Base-by-base conservation (phyloP, 2,329 filamentous ascomycete species). In the Diplodia intermedia region DNA sequence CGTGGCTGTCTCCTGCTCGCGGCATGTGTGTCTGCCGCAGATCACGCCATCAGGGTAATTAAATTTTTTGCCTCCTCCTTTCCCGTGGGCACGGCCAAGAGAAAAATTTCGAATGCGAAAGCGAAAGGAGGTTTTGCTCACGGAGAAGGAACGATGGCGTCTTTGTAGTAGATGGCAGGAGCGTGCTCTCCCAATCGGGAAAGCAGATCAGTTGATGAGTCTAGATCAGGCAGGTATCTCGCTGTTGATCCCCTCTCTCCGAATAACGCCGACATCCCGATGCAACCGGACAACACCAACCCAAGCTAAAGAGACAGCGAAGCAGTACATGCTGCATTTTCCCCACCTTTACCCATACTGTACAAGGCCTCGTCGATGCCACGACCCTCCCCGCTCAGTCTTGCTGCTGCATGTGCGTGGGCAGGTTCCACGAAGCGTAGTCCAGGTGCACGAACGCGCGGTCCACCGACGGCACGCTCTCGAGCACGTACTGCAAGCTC, bases 401-500 rank as follows among this genome's bases (percentile, higher is more conserved):
- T 66, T 83, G 79, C 73, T 85, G 83, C 69, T 78, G 76, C 82
- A 85, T 82, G 72, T 85, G 83, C 26, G 78, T 83, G 1, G 83
- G 83, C 68, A 85, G 70, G 70, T 85, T 85, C 69, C 82, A 84
- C 50, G 79, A 77, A 11, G 80, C 78, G 71, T 85, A 85, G 74
- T 85, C 83, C 70, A 84, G 78, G 71, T 85, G 83, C 67, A 85
- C 83, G 73, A 85, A 85, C 3, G 83, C 83, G 6, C 83, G 77
- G 72, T 85, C 83, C 12, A 95, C 92, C 71, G 90, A 90, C 29
- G 92, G 91, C 50, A 95, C 90, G 68, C 90, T 92, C 81, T 95
- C 92, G 40, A 95, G 84, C 70, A 95, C 92, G 79, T 95, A 94
- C 74, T 93, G 91, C 79, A 96, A 78, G 69, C 87, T 89, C 82